Percentiles rank a stretch among this genome's conserved stretches.
Conservation (phyloP, 352 stramenopile species). For the Pythium dissimile region DNA sequence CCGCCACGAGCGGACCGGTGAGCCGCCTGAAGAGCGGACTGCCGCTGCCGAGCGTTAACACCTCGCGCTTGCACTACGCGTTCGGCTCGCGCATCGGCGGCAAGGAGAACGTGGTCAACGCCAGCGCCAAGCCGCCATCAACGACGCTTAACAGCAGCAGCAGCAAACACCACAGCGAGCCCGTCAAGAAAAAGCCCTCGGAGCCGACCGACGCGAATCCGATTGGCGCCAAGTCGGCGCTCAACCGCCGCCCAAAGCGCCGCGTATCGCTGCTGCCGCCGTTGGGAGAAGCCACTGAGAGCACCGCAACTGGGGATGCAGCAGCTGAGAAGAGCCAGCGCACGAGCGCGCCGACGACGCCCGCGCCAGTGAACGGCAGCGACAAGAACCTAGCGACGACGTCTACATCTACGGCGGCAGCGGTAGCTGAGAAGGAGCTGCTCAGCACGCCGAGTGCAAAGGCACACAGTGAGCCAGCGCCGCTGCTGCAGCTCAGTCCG, state of each 20-base stretch:
- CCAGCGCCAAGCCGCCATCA: not conserved
- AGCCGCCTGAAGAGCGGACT: constrained; percentile 17
- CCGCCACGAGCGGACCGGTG: not conserved
- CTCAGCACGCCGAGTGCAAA: too few relatives aligned
- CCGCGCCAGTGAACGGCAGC: not conserved
- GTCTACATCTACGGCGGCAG: not conserved
- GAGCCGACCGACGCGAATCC: too few relatives aligned
- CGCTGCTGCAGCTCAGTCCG: constrained; percentile 6
- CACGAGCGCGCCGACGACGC: not conserved
- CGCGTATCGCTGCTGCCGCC: not conserved
- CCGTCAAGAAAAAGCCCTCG: constrained; percentile 16
- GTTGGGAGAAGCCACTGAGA: too few relatives aligned
- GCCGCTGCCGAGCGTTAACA: constrained; percentile 6
- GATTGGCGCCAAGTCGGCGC: constrained; percentile 4
- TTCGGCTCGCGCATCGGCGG: constrained; percentile 19
- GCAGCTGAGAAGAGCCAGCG: not conserved
- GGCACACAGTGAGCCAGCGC: not conserved
- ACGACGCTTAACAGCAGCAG: not conserved
- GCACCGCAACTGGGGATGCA: not conserved
- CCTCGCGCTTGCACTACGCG: constrained; percentile 13
- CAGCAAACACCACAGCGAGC: not conserved
- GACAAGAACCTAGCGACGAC: not conserved
- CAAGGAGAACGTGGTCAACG: constrained; percentile 17
- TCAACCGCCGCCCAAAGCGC: constrained; percentile 9
- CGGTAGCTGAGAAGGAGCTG: not conserved